Evolutionary conservation across 2,329 filamentous ascomycete genomes (phyloP).

Genomic region (Xylaria hypoxylon): DNA sequence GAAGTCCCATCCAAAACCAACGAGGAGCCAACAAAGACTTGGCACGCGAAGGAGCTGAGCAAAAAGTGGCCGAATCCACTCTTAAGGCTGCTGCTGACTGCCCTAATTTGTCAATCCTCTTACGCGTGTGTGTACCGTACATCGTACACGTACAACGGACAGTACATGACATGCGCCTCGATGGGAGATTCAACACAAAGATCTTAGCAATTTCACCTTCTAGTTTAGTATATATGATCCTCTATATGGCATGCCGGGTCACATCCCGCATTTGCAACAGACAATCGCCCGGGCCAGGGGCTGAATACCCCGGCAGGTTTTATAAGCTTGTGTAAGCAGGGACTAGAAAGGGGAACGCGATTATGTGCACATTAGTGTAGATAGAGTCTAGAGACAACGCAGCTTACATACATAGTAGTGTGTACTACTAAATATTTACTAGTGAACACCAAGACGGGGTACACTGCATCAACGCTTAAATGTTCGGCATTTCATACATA

Average conservation of each 20-base stretch:
- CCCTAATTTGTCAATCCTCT: conserved; percentile 26
- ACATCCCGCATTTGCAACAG: background rate
- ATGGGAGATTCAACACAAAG: conserved; percentile 1
- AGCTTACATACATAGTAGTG: no score
- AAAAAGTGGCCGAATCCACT: conserved; percentile 33
- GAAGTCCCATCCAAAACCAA: conserved; percentile 16
- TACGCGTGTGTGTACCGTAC: background rate
- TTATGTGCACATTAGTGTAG: background rate
- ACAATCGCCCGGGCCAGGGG: background rate
- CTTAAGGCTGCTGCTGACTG: conserved; percentile 40
- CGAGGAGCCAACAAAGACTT: conserved; percentile 27
- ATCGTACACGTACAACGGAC: conserved; percentile 3
- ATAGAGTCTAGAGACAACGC: background rate
- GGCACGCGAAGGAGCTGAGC: conserved; percentile 31
- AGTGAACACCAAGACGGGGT: conserved; percentile 1
- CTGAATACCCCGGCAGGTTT: background rate
- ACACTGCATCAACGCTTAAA: conserved; percentile 3
- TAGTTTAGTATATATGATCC: conserved; percentile 7
- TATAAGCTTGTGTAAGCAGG: conserved; percentile 15
- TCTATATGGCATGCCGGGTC: background rate
- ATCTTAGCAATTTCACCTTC: conserved; percentile 10
- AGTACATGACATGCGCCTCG: background rate
- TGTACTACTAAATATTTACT: conserved; percentile 1
- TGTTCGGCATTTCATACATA: background rate
- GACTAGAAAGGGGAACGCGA: conserved; percentile 6